phyloP scores from a whole-genome alignment of 202 grass and related monocot genomes.

The Carex arenaria region DNA sequence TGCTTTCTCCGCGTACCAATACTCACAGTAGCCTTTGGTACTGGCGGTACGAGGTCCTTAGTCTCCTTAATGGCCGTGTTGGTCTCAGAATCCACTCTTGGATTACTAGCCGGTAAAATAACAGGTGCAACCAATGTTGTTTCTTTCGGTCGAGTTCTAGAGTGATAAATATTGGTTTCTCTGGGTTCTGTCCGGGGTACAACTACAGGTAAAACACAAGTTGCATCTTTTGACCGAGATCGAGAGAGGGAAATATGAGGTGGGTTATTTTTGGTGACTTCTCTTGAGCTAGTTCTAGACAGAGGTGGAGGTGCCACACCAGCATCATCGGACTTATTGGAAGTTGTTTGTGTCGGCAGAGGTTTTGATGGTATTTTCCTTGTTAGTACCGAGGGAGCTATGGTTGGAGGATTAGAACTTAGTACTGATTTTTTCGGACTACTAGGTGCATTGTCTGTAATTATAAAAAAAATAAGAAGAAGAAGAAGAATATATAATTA shows the following conservation, averaged over 20 bases:
- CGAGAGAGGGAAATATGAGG: constrained; percentile 21
- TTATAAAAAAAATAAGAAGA: constrained; percentile 20
- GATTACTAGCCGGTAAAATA: constrained; percentile 26
- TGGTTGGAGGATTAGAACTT: constrained; percentile 31
- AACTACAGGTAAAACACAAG: constrained; percentile 27
- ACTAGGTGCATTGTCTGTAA: constrained; percentile 30
- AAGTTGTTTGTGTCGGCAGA: constrained; percentile 9
- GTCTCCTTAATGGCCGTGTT: neutral
- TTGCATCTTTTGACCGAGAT: constrained; percentile 30
- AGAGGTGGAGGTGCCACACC: neutral
- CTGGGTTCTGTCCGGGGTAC: constrained; percentile 31
- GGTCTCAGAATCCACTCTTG: constrained; percentile 1
- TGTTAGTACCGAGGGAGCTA: constrained; percentile 29
- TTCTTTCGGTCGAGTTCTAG: constrained; percentile 35
- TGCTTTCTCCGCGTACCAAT: constrained; percentile 21
- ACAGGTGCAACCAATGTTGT: constrained; percentile 13
- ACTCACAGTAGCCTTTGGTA: constrained; percentile 15
- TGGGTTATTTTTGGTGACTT: neutral
- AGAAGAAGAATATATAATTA: constrained; percentile 11
- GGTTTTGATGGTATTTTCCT: constrained; percentile 50
- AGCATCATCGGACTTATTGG: constrained; percentile 18
- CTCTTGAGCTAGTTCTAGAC: constrained; percentile 12
- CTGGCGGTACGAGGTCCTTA: neutral
- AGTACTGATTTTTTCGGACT: constrained; percentile 33
- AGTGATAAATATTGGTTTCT: constrained; percentile 24